phyloP scores from a whole-genome alignment of 2,329 filamentous ascomycete species.

The Talaromyces atroroseus region DNA sequence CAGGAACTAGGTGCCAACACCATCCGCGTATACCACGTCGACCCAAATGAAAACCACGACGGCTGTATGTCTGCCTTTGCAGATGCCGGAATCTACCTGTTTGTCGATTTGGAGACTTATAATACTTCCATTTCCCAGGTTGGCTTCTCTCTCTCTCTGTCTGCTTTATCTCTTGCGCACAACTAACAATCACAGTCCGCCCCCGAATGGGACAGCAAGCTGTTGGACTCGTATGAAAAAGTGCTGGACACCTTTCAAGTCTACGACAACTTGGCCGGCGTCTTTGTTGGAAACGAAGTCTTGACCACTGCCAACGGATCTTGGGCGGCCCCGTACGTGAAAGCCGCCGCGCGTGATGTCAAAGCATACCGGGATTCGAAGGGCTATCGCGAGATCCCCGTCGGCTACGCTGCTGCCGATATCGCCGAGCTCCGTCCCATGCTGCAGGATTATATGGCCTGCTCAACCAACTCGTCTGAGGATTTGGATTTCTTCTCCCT shows the following conservation, averaged over 20 bases:
- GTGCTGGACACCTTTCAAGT: conserved; percentile 73
- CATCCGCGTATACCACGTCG: conserved; percentile 85
- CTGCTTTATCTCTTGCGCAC: too few relatives aligned
- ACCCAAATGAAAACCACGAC: conserved; percentile 63
- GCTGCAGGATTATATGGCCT: conserved; percentile 70
- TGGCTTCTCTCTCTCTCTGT: not conserved
- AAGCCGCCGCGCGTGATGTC: conserved; percentile 73
- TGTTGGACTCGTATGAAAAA: conserved; percentile 61
- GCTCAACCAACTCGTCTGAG: conserved; percentile 61
- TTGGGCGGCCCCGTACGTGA: conserved; percentile 72
- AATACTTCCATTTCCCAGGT: conserved; percentile 26
- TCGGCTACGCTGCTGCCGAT: conserved; percentile 84
- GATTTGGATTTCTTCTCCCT: conserved; percentile 77
- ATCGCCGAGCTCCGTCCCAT: conserved; percentile 64
- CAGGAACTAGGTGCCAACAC: conserved; percentile 73
- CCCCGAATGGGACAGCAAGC: conserved; percentile 67
- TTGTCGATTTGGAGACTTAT: conserved; percentile 67
- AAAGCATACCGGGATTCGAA: conserved; percentile 73
- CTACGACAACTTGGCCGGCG: conserved; percentile 75
- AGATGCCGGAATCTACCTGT: conserved; percentile 74
- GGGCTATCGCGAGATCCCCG: conserved; percentile 72
- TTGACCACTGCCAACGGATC: conserved; percentile 49
- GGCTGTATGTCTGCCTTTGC: conserved; percentile 77
- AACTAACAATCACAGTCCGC: conserved; percentile 37
- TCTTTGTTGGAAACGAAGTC: conserved; percentile 87